Conservation (phyloP, 345 rosid genomes). For the Ceriops zippeliana region DNA sequence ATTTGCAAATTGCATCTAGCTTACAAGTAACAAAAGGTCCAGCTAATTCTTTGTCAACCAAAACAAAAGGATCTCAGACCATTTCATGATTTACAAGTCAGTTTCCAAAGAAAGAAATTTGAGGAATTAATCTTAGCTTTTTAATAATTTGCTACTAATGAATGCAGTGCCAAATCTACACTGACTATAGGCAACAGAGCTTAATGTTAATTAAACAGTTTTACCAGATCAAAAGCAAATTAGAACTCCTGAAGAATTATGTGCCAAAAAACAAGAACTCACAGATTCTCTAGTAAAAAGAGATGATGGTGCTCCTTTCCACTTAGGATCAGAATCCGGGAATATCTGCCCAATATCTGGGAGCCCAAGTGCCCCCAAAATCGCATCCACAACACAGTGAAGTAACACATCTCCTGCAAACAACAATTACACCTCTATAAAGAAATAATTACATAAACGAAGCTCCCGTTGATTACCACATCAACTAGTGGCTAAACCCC, state of each 20-base stretch:
- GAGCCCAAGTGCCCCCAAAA: slow-evolving; percentile 89
- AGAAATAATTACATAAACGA: neutral
- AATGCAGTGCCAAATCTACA: neutral
- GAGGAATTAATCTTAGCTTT: neutral
- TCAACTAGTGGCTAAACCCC: too few relatives aligned
- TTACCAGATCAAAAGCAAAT: neutral
- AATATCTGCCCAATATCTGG: slow-evolving; percentile 99
- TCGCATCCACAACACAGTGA: slow-evolving; percentile 97
- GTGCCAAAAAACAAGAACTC: slow-evolving; percentile 27
- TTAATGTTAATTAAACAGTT: neutral
- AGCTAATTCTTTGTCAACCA: neutral
- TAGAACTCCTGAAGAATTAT: neutral
- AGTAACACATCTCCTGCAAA: slow-evolving; percentile 92
- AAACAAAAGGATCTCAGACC: neutral
- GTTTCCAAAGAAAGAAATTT: neutral
- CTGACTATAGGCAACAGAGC: neutral
- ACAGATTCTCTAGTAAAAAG: slow-evolving; percentile 95
- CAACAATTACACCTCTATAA: neutral
- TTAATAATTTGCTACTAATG: neutral
- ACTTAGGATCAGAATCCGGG: slow-evolving; percentile 89
- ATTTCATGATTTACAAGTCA: neutral
- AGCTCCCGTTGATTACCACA: neutral
- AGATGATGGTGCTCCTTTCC: slow-evolving; percentile 95
- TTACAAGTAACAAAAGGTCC: neutral
- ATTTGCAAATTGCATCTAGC: neutral